Evolutionary conservation across 345 rosid species (phyloP).

Genomic region (Boechera divaricarpa): DNA sequence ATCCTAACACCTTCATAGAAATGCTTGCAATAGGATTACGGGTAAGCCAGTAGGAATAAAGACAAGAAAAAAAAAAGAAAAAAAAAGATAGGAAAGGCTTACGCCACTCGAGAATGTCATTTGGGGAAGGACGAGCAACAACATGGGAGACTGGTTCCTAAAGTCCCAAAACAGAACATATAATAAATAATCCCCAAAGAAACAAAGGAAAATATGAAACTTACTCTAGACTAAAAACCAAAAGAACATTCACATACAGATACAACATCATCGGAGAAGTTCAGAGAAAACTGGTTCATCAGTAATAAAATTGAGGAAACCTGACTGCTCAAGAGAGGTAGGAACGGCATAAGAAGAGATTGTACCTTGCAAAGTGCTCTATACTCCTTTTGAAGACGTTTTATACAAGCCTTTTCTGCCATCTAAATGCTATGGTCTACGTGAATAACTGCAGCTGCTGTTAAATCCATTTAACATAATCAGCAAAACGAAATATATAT

Average conservation of each 20-base stretch:
- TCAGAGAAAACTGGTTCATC: neutral
- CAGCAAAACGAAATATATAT: constrained; percentile 14
- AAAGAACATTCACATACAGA: constrained; percentile 15
- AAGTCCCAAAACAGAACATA: constrained; percentile 43
- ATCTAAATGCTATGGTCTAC: constrained; percentile 42
- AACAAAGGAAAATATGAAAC: constrained; percentile 22
- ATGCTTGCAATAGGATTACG: neutral
- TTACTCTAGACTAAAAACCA: constrained; percentile 8
- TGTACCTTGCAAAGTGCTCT: constrained; percentile 93
- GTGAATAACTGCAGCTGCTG: constrained; percentile 15
- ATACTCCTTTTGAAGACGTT: constrained; percentile 96
- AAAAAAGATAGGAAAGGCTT: constrained; percentile 48
- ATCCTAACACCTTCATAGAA: constrained; percentile 18
- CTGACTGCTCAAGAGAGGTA: neutral
- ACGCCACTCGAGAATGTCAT: constrained; percentile 98
- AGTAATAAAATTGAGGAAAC: neutral
- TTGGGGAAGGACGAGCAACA: constrained; percentile 94
- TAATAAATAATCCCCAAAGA: constrained; percentile 18
- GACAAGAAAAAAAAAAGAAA: no score
- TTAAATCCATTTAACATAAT: neutral
- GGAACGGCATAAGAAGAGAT: neutral
- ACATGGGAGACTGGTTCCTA: constrained; percentile 97
- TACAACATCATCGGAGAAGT: neutral
- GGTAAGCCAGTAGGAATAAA: constrained; percentile 3
- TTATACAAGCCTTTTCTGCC: constrained; percentile 94